A percentile compares a stretch with the other conserved stretches of the same genome.
phyloP scores from a whole-genome alignment of 2,329 filamentous ascomycete genomes.

The Microdochium nivale region DNA sequence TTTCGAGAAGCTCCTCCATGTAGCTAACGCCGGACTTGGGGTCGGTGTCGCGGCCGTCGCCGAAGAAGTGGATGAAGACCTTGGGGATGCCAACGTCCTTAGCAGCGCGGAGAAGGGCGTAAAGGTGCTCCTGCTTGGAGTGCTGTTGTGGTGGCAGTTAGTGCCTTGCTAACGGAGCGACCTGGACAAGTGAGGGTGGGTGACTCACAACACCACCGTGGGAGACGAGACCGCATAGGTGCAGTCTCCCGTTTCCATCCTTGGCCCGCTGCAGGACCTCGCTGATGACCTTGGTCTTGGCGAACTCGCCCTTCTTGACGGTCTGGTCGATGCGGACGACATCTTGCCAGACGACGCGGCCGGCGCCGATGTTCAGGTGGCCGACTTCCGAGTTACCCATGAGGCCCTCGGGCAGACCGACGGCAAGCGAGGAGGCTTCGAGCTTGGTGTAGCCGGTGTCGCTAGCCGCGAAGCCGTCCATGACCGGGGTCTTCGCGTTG shows the following conservation, averaged over 20 bases:
- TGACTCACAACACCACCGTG: slow-evolving; percentile 76
- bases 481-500: slow-evolving; percentile 83
- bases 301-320: slow-evolving; percentile 76
- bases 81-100: slow-evolving; percentile 82
- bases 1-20: slow-evolving; percentile 77
- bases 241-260: slow-evolving; percentile 82
- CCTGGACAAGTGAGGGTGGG: slow-evolving; percentile 18
- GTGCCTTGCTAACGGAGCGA: not conserved
- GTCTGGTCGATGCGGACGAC: slow-evolving; percentile 93
- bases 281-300: slow-evolving; percentile 68
- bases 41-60: slow-evolving; percentile 94
- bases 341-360: slow-evolving; percentile 96
- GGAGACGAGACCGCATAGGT: slow-evolving; percentile 85
- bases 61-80: slow-evolving; percentile 98
- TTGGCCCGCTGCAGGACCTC: slow-evolving; percentile 71
- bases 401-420: slow-evolving; percentile 89
- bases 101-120: slow-evolving; percentile 78
- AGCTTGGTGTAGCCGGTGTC: slow-evolving; percentile 83
- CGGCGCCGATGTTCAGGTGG: slow-evolving; percentile 96
- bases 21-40: slow-evolving; percentile 87
- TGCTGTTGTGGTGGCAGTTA: slow-evolving; percentile 42
- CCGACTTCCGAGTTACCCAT: slow-evolving; percentile 99
- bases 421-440: slow-evolving; percentile 90
- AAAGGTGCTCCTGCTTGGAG: slow-evolving; percentile 89
- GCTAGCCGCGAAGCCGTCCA: slow-evolving; percentile 84